A percentile compares a stretch with the other conserved stretches of the same genome.
Conservation (phyloP, 2,329 filamentous ascomycete genomes). For the Leptographium procerum region DNA sequence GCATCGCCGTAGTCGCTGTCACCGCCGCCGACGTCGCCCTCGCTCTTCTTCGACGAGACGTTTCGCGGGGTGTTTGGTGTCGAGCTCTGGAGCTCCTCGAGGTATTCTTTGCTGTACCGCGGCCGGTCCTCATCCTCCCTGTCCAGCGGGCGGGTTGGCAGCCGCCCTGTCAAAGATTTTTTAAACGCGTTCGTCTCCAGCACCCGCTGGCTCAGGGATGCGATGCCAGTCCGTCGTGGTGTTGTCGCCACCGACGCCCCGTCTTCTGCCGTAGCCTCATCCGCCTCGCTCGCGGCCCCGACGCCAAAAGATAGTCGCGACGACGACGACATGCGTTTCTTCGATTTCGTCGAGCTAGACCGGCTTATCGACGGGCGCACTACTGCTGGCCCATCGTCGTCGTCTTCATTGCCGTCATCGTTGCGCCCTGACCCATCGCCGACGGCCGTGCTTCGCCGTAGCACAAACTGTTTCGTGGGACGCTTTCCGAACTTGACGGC, state of each 20-base stretch:
- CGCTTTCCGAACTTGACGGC: conserved; percentile 38
- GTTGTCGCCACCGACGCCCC: not conserved
- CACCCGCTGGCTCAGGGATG: conserved; percentile 19
- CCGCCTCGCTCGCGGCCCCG: conserved; percentile 38
- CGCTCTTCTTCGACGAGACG: conserved; percentile 22
- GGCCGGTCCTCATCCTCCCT: conserved; percentile 58
- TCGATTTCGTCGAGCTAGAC: conserved; percentile 43
- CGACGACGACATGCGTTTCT: conserved; percentile 51
- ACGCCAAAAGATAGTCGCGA: conserved; percentile 67
- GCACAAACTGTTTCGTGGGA: conserved; percentile 43
- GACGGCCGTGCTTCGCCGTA: conserved; percentile 44
- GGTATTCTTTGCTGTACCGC: conserved; percentile 74
- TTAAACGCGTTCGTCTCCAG: conserved; percentile 27
- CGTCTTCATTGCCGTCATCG: conserved; percentile 26
- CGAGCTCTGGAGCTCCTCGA: conserved; percentile 74
- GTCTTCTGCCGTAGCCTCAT: not conserved
- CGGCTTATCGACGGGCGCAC: conserved; percentile 36
- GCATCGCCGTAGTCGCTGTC: conserved; percentile 24
- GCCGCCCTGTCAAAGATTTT: conserved; percentile 30
- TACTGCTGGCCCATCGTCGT: conserved; percentile 35
- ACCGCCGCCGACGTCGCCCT: conserved; percentile 25
- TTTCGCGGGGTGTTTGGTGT: conserved; percentile 74
- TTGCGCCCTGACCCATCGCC: conserved; percentile 9
- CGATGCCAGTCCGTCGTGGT: conserved; percentile 17
- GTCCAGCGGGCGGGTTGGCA: conserved; percentile 41